Conservation (phyloP, 2,329 filamentous ascomycete genomes). For the Ophiosphaerella herpotricha region DNA sequence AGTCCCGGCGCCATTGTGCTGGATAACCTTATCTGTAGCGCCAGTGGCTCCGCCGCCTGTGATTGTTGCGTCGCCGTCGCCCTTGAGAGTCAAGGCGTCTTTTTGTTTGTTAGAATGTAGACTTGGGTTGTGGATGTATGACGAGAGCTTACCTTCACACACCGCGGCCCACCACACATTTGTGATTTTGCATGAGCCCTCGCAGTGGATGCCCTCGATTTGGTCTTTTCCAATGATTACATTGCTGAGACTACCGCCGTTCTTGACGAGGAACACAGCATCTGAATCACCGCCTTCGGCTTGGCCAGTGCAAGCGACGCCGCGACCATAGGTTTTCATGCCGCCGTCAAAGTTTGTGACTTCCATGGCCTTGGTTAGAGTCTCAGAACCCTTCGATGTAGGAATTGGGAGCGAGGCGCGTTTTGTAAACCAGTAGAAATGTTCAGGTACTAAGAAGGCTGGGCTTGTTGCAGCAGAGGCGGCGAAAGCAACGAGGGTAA, state of each 20-base stretch:
- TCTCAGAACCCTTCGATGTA: constrained; percentile 38
- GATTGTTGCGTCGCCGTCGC: constrained; percentile 43
- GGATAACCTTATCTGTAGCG: constrained; percentile 50
- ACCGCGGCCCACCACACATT: constrained; percentile 53
- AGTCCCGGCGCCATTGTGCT: constrained; percentile 50
- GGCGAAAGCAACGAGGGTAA: constrained; percentile 33
- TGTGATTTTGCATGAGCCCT: constrained; percentile 53
- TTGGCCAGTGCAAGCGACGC: constrained; percentile 48
- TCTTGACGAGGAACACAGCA: constrained; percentile 59
- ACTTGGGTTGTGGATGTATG: too few relatives aligned
- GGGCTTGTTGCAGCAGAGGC: constrained; percentile 35
- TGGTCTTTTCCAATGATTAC: constrained; percentile 60
- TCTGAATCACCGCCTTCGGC: constrained; percentile 52
- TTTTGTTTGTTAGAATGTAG: too few relatives aligned
- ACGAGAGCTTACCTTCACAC: constrained; percentile 37
- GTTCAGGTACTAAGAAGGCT: constrained; percentile 23
- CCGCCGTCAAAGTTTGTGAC: constrained; percentile 41
- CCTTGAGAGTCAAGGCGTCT: constrained; percentile 44
- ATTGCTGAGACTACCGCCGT: constrained; percentile 58
- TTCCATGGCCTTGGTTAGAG: constrained; percentile 26
- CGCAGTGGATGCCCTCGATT: constrained; percentile 41
- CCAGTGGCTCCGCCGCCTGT: constrained; percentile 48
- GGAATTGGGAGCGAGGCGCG: constrained; percentile 38
- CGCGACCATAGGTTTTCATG: constrained; percentile 42
- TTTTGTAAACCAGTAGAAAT: constrained; percentile 34